phyloP scores from a whole-genome alignment of 2,329 filamentous ascomycete species.

The Sporothrix dimorphospora region DNA sequence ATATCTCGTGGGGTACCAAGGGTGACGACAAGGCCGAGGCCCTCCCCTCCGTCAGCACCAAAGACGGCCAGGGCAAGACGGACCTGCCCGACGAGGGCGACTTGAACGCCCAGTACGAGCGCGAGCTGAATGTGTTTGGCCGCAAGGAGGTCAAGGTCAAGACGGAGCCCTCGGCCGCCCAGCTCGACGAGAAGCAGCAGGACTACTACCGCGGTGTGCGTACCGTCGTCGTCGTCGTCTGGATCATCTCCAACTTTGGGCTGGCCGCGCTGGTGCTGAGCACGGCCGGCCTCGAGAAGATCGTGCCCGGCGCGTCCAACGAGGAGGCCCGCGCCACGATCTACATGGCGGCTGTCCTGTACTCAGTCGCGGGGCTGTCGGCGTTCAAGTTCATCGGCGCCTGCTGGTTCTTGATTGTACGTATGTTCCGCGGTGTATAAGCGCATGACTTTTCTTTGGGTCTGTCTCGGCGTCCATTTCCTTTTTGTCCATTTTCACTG shows the following conservation, averaged over 20 bases:
- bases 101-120: slow-evolving; percentile 91
- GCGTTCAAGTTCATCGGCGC: slow-evolving; percentile 86
- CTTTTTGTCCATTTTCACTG: slow-evolving; percentile 10
- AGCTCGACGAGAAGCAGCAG: slow-evolving; percentile 80
- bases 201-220: slow-evolving; percentile 98
- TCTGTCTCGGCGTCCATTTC: neutral
- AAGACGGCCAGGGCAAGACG: slow-evolving; percentile 88
- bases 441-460: neutral
- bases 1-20: slow-evolving; percentile 97
- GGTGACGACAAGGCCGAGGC: slow-evolving; percentile 95
- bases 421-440: slow-evolving; percentile 76
- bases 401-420: slow-evolving; percentile 87
- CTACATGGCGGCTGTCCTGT: slow-evolving; percentile 85
- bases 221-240: slow-evolving; percentile 85
- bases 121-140: slow-evolving; percentile 74
- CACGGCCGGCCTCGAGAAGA: slow-evolving; percentile 76
- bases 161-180: slow-evolving; percentile 57
- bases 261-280: slow-evolving; percentile 85
- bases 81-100: slow-evolving; percentile 95
- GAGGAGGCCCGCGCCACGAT: slow-evolving; percentile 67
- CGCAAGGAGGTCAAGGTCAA: slow-evolving; percentile 75
- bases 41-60: slow-evolving; percentile 83
- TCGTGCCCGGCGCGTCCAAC: slow-evolving; percentile 53
- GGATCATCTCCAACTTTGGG: slow-evolving; percentile 96
- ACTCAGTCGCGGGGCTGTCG: slow-evolving; percentile 83